These are phyloP conservation scores for Eutypella sp. DNA, from an alignment of 2,329 filamentous ascomycete genomes.

Conservation along the genomic window DNA sequence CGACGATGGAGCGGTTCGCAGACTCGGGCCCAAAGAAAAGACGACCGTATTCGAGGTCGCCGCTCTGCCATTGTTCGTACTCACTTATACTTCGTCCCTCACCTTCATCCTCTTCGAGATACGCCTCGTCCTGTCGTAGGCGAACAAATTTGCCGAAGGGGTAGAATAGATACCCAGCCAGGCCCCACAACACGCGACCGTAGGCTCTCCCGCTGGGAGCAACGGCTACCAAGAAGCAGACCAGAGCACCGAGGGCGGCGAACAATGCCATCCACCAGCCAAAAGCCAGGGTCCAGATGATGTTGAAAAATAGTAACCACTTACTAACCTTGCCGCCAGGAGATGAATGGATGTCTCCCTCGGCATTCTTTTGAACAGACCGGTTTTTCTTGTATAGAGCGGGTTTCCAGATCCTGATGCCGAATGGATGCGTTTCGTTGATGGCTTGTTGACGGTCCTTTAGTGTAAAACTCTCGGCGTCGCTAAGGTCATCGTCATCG, in stretches of 20 bases:
- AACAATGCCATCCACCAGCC: constrained; percentile 92
- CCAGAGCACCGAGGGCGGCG: constrained; percentile 65
- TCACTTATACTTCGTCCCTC: constrained; percentile 97
- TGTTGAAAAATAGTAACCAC: constrained; percentile 83
- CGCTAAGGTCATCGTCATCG: constrained; percentile 71
- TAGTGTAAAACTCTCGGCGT: constrained; percentile 95
- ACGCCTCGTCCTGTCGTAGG: constrained; percentile 88
- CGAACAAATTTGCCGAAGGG: constrained; percentile 96
- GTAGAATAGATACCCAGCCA: constrained; percentile 85
- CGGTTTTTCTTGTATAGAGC: constrained; percentile 96
- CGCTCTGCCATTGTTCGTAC: constrained; percentile 98
- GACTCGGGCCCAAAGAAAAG: constrained; percentile 85
- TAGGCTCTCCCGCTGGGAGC: constrained; percentile 79
- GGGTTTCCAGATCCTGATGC: constrained; percentile 98
- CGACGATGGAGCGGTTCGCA: constrained; percentile 72
- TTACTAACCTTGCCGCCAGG: constrained; percentile 81
- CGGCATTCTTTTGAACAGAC: constrained; percentile 92
- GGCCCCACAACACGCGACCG: constrained; percentile 75
- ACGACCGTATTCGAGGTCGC: constrained; percentile 90
- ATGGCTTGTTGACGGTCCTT: constrained; percentile 97
- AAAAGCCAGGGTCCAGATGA: constrained; percentile 85
- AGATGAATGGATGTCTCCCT: constrained; percentile 93
- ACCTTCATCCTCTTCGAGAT: constrained; percentile 88
- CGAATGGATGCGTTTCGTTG: constrained; percentile 97
- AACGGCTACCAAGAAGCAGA: constrained; percentile 77